A percentile compares a stretch with the other conserved stretches of the same genome.
Conservation (phyloP, 768 basidiomycete species). For the Peribolospora kevripleyi region DNA sequence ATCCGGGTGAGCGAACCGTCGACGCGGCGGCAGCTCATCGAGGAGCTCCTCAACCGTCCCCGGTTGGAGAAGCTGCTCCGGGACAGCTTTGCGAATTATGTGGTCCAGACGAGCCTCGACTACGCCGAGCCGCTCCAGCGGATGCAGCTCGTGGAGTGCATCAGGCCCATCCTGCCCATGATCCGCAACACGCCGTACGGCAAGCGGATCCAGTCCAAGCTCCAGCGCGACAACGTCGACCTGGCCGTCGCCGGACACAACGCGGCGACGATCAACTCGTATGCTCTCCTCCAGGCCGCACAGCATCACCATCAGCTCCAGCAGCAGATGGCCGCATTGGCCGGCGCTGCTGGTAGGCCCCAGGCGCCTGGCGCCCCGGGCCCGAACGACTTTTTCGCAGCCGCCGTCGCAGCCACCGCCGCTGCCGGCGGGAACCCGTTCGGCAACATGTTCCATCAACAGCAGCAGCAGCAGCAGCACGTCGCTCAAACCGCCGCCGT, state of each 20-base stretch:
- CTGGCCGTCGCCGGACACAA: conserved; percentile 7
- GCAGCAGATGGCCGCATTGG: too few species aligned
- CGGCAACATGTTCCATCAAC: too few species aligned
- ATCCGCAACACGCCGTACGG: conserved; percentile 99
- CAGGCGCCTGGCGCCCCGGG: too few species aligned
- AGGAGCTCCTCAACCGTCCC: conserved; percentile 79
- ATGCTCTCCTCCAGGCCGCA: too few species aligned
- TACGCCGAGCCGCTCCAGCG: conserved; percentile 91
- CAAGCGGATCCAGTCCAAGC: conserved; percentile 94
- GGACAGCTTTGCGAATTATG: conserved; percentile 26
- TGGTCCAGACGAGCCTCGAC: conserved; percentile 66
- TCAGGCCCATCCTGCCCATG: conserved; percentile 89
- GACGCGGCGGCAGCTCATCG: conserved; percentile 81
- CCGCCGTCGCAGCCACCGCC: too few species aligned
- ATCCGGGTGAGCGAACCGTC: conserved; percentile 88
- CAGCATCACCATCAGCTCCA: too few species aligned
- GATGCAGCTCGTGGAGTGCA: conserved; percentile 63
- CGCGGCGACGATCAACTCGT: too few species aligned
- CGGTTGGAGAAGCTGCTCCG: conserved; percentile 84
- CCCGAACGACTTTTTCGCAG: too few species aligned
- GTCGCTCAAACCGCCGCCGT: too few species aligned
- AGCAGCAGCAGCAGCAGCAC: too few species aligned
- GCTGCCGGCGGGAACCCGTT: too few species aligned
- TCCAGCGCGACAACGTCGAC: conserved; percentile 79
- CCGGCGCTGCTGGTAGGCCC: too few species aligned